Evolutionary conservation across 2,329 filamentous ascomycete genomes (phyloP).

Genomic region (Fusarium chaquense): DNA sequence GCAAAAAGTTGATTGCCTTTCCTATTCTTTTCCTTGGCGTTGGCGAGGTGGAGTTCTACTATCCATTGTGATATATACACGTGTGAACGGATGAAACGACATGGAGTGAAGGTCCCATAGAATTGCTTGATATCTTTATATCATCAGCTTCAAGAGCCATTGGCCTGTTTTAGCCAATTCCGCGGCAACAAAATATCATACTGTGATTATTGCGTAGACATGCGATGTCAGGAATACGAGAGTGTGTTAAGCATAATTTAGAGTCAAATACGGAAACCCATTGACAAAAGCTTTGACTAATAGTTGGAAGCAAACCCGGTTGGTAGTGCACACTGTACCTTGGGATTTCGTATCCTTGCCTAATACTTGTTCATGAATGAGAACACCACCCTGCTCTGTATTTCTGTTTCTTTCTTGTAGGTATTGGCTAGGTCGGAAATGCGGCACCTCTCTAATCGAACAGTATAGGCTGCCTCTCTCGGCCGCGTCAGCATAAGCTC

Average conservation of each 20-base stretch:
- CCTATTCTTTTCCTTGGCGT: constrained; percentile 28
- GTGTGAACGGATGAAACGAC: constrained; percentile 24
- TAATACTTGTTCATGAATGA: not conserved
- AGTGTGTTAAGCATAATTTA: constrained; percentile 23
- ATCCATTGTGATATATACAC: constrained; percentile 14
- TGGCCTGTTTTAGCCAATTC: constrained; percentile 3
- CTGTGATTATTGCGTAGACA: constrained; percentile 7
- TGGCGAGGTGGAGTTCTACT: constrained; percentile 31
- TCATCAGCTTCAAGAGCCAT: constrained; percentile 12
- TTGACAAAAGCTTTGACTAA: not conserved
- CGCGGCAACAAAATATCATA: not conserved
- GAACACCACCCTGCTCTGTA: not conserved
- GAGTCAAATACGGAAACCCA: not conserved
- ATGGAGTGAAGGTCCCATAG: constrained; percentile 30
- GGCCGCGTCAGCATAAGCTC: constrained; percentile 41
- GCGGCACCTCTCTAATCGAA: constrained; percentile 17
- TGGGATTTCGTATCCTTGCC: not conserved
- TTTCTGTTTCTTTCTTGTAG: not conserved
- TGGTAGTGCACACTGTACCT: not conserved
- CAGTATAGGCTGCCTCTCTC: constrained; percentile 32
- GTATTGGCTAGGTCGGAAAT: not conserved
- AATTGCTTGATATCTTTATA: constrained; percentile 24
- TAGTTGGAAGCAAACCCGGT: no score
- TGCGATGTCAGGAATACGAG: constrained; percentile 19
- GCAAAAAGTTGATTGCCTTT: constrained; percentile 31